These are phyloP conservation scores for Ceratobasidium sp. DNA, from an alignment of 1,284 basidiomycete genomes.

Conservation along the genomic window DNA sequence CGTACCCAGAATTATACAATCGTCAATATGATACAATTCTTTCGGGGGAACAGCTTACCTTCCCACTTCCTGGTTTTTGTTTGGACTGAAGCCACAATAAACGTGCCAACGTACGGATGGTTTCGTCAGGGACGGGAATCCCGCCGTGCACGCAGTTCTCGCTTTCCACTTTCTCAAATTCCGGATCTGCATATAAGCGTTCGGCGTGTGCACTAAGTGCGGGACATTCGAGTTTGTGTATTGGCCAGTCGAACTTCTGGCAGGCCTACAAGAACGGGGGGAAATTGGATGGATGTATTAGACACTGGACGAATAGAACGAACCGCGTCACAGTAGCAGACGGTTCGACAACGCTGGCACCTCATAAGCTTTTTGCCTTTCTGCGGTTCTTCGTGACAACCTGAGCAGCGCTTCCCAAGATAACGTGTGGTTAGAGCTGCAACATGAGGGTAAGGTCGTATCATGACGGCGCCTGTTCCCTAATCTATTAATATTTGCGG, in stretches of 20 bases:
- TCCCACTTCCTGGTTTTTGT: constrained; percentile 63
- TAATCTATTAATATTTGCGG: not conserved
- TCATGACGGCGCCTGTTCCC: not conserved
- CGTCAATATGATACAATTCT: constrained; percentile 9
- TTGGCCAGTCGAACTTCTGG: constrained; percentile 78
- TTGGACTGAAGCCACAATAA: constrained; percentile 74
- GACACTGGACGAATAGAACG: constrained; percentile 43
- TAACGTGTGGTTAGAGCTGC: constrained; percentile 74
- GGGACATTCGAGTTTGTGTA: constrained; percentile 80
- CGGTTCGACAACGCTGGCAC: constrained; percentile 75
- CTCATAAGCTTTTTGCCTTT: constrained; percentile 61
- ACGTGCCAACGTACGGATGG: constrained; percentile 76
- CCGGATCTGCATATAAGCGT: constrained; percentile 53
- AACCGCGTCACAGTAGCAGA: constrained; percentile 80
- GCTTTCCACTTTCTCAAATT: constrained; percentile 47
- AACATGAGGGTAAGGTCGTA: constrained; percentile 61
- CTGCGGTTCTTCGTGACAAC: constrained; percentile 61
- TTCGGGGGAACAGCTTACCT: constrained; percentile 61
- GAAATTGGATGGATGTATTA: constrained; percentile 6
- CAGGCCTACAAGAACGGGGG: constrained; percentile 64
- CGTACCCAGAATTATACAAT: too few species aligned
- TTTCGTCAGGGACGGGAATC: constrained; percentile 70
- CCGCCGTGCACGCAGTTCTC: constrained; percentile 41
- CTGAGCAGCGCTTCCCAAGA: constrained; percentile 72
- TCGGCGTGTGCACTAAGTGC: constrained; percentile 68